phyloP scores from a whole-genome alignment of 139 green algal species.

The Chlamydomonas sp. region DNA sequence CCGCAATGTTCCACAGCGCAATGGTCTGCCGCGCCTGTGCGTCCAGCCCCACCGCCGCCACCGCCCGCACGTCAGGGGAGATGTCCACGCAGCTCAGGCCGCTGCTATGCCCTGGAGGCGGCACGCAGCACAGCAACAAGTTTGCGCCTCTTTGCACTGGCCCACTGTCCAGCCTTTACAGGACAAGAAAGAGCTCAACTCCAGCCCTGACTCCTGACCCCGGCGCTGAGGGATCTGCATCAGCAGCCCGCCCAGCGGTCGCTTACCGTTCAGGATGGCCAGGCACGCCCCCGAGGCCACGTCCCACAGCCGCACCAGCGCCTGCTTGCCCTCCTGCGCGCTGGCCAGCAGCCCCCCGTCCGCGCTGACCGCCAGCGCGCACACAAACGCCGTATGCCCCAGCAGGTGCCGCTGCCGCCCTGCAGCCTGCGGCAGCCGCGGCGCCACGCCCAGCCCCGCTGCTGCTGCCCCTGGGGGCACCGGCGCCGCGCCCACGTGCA shows the following conservation, averaged over 20 bases:
- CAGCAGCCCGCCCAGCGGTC: too few relatives aligned
- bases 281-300: constrained; percentile 61
- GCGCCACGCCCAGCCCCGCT: background rate
- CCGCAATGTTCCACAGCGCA: constrained; percentile 78
- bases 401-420: constrained; percentile 70
- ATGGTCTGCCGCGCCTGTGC: constrained; percentile 69
- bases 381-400: constrained; percentile 70
- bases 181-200: background rate
- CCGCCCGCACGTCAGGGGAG: constrained; percentile 65
- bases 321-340: constrained; percentile 76
- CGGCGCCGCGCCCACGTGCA: constrained; percentile 38
- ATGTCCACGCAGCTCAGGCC: constrained; percentile 76
- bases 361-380: constrained; percentile 62
- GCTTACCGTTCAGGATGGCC: constrained; percentile 60
- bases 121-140: background rate
- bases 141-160: background rate
- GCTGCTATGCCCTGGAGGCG: constrained; percentile 62
- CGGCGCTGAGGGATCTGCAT: too few relatives aligned
- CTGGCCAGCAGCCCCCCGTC: constrained; percentile 69
- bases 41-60: constrained; percentile 79
- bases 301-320: constrained; percentile 81
- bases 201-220: too few relatives aligned
- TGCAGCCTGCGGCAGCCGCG: background rate
- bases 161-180: background rate
- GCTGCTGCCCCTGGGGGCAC: background rate